phyloP scores from a whole-genome alignment of 306 rosid species.

The Medicago arabica region DNA sequence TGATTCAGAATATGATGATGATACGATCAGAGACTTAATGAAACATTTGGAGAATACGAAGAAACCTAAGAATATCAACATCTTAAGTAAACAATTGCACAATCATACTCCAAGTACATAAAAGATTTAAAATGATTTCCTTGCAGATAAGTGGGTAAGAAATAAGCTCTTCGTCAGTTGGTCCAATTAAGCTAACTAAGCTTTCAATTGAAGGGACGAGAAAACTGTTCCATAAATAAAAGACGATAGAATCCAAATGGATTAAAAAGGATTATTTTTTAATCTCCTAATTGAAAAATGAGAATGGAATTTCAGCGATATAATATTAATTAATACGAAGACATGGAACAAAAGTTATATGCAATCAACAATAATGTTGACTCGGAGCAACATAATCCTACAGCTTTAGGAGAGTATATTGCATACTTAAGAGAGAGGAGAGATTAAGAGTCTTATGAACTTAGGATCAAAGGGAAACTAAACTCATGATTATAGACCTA shows the following conservation, averaged over 20 bases:
- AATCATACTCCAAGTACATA: neutral
- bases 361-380: neutral
- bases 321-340: neutral
- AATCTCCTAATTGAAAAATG: neutral
- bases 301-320: neutral
- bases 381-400: neutral
- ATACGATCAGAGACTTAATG: neutral
- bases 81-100: conserved; percentile 1
- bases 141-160: neutral
- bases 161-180: neutral
- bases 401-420: neutral
- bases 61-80: conserved; percentile 23
- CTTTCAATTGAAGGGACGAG: neutral
- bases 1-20: conserved; percentile 31
- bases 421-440: neutral
- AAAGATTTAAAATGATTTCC: neutral
- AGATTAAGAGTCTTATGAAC: neutral
- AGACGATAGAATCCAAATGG: conserved; percentile 2
- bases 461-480: neutral
- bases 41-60: conserved; percentile 12
- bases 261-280: no score
- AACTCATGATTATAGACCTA: neutral
- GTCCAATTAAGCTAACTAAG: neutral
- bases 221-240: neutral
- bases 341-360: neutral